Evolutionary conservation across 192 early-diverging fungal genomes (phyloP).

Genomic region (Powellomyces hirtus): DNA sequence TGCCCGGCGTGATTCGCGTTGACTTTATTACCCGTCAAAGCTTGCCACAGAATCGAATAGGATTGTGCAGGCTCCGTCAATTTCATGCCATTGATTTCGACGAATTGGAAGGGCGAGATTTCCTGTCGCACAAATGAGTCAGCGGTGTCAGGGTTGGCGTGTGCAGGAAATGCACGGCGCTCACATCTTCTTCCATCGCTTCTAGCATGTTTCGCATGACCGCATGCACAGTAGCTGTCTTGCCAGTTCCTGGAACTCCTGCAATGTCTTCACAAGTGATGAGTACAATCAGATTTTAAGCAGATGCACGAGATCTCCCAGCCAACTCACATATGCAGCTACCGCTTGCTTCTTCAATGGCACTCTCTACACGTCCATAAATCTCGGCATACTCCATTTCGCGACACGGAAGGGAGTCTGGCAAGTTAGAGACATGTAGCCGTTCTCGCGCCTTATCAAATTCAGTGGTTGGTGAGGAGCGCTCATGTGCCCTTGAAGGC

Average conservation of each 20-base stretch:
- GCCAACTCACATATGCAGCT: conserved; percentile 76
- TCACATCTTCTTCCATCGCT: conserved; percentile 57
- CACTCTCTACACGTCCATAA: conserved; percentile 67
- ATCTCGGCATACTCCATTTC: conserved; percentile 89
- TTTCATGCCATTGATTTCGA: conserved; percentile 98
- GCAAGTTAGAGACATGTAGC: conserved; percentile 89
- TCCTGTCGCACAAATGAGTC: conserved; percentile 15
- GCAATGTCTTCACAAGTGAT: conserved; percentile 74
- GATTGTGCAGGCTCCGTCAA: conserved; percentile 88
- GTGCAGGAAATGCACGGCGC: neutral
- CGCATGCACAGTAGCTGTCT: conserved; percentile 90
- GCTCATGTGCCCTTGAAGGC: neutral
- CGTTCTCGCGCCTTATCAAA: conserved; percentile 59
- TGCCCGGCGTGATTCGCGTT: conserved; percentile 74
- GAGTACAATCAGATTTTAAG: neutral
- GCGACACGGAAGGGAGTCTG: conserved; percentile 87
- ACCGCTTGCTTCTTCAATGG: conserved; percentile 79
- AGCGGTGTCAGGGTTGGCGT: conserved; percentile 1
- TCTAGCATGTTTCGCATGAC: conserved; percentile 72
- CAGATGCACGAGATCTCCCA: neutral
- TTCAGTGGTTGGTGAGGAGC: conserved; percentile 4
- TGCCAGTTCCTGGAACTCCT: conserved; percentile 95
- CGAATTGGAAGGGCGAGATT: conserved; percentile 69
- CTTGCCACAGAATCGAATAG: conserved; percentile 81
- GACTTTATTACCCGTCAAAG: conserved; percentile 58